Base-by-base conservation (phyloP, 2,329 filamentous ascomycete species). In the Paraconiothyrium sp. region DNA sequence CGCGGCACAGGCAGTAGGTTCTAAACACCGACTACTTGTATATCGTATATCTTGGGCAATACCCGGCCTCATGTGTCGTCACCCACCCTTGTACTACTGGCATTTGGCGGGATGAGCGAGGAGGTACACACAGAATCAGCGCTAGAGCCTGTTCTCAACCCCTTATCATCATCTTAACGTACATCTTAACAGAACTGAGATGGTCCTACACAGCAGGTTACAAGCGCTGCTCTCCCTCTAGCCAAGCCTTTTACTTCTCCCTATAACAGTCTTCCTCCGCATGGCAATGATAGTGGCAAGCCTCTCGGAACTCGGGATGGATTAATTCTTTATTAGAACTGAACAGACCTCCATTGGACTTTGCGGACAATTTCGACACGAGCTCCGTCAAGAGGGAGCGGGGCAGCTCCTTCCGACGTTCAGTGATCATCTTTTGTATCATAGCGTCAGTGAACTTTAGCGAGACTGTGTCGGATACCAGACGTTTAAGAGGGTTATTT, bases 241-340 rank as follows among this genome's bases (percentile, higher is more conserved):
- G 14, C 9, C 24, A 11, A 20, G 10, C 20, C 7, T 1, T 14
- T 56, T 27, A 44, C 14, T 50, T 39, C 11, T 41, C 34, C 49
- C 47, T 59, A 30, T 59, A 59, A 39, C 57, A 59, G 4, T 16
- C 30, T 32, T 24, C 35, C 9, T 52, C 52, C 30, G 32, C 37
- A 56, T 62, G 57, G 41, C 60, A 59, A 16, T 62, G 60, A 30
- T 62, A 62, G 14, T 52, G 44, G 39, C 60, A 62, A 30, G 39
- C 37, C 14, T 57, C 50, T 14, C 30, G 39, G 16, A 10, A 24
- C 22, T 22, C 30, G 5, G 49, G 34, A 1, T 46, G 16, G 14
- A 11, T 46, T 4, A 49, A 32, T 2, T 13, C 37, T 20, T 14
- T 48, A 27, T 14, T 48, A 30, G n/a, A 24, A 2, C 10, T 43